These are phyloP conservation scores for Coniochaeta sp. DNA, from an alignment of 2,329 filamentous ascomycete genomes.

Conservation along the genomic window DNA sequence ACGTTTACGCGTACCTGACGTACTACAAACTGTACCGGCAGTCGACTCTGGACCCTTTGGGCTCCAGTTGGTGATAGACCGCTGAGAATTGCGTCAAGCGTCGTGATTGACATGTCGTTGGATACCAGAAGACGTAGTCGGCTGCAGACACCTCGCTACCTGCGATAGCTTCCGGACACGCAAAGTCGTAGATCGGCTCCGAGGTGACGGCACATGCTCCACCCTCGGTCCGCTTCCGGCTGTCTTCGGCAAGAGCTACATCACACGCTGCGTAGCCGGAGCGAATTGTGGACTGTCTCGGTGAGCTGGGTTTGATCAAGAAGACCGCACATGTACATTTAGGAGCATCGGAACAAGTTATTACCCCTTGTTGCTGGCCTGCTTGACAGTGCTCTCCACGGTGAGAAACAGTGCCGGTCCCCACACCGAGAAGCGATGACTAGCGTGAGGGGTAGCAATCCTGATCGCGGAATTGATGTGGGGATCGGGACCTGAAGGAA, in stretches of 20 bases:
- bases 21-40: background rate
- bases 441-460: background rate
- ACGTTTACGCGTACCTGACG: no score
- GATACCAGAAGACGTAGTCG: background rate
- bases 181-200: background rate
- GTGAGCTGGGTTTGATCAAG: background rate
- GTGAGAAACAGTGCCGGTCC: background rate
- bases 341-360: background rate
- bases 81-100: background rate
- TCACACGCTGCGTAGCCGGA: background rate
- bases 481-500: background rate
- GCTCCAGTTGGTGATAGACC: background rate
- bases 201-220: background rate
- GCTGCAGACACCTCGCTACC: background rate
- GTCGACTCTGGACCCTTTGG: background rate
- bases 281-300: background rate
- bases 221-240: background rate
- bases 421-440: background rate
- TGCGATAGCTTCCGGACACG: background rate
- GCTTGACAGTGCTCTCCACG: background rate
- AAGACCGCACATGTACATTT: background rate
- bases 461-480: background rate
- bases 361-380: background rate
- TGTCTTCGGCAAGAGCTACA: background rate
- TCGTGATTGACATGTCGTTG: background rate